Evolutionary conservation across 345 rosid genomes (phyloP), one percentile per base, ranked within the genome.

Genomic region (Trapa bicornis): DNA sequence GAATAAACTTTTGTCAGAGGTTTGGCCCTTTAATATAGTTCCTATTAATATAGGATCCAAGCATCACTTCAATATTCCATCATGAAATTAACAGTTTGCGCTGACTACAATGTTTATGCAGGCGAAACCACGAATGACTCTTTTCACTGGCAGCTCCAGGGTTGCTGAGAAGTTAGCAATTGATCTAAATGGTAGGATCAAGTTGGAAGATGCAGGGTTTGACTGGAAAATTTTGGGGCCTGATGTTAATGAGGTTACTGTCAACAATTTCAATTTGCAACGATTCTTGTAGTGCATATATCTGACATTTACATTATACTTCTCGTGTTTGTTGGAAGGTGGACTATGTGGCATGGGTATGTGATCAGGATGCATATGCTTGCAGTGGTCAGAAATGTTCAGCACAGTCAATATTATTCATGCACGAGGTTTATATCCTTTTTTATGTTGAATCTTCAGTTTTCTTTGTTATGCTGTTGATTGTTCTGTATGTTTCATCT

Each of bases 311-410:
- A 41, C 29, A 22, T 9, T 62, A 22, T 37, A 37, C 68, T 45
- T 43, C 70, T 63, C 63, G 38, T 43, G 13, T 41, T 72, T 75
- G 65, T 64, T 80, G 73, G 74, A 75, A 94, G 99, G 89, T 83
- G 73, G 95, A 91, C 78, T 91, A 94, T 37, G 89, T 91, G 72
- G 96, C 99, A 37, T 94, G 99, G 99, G 86, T 85, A 17, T 94
- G 96, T 71, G 99, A 94, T 75, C 99, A 94, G 81, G 97, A 94
- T 81, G 97, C 99, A 10, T 94, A 91, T 72, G 99, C 97, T 9
- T 91, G 99, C 77, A 94, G 97, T 68, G 99, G 99, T 69, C 99
- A 94, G 81, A 94, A 94, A 76, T 91, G 99, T 78, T 91, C 96
- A 67, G 97, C 96, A 60, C 99, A 94, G 69, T 94, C 99, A 42